Conservation (phyloP, 306 rosid genomes). For the Acacia melanoxylon region DNA sequence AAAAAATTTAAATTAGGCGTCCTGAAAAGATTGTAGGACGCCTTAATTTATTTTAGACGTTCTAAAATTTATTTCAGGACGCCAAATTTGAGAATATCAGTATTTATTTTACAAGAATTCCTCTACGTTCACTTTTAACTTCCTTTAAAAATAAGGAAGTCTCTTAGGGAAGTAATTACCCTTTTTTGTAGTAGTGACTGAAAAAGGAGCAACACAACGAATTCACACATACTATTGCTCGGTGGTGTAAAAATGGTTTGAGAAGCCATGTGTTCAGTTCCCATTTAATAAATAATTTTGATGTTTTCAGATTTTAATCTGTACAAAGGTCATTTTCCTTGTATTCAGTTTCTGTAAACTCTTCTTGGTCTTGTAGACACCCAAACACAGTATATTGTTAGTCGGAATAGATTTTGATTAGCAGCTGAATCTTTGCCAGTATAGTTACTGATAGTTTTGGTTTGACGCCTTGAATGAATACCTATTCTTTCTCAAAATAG, state of each 20-base stretch:
- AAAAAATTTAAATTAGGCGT: too few relatives aligned
- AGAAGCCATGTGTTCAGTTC: slow-evolving; percentile 18
- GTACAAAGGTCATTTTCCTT: not conserved
- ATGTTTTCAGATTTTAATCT: slow-evolving; percentile 1
- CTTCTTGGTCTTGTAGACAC: not conserved
- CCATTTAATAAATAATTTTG: slow-evolving; percentile 1
- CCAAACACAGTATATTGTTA: too few relatives aligned
- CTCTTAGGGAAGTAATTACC: too few relatives aligned
- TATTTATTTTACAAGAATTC: too few relatives aligned
- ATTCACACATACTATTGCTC: not conserved
- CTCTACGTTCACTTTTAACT: too few relatives aligned
- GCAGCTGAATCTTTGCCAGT: not conserved
- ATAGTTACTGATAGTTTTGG: not conserved
- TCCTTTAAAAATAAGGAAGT: too few relatives aligned
- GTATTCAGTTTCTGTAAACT: not conserved
- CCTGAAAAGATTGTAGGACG: too few relatives aligned
- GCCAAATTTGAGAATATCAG: too few relatives aligned
- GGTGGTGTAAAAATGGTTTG: slow-evolving; percentile 20
- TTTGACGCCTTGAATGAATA: not conserved
- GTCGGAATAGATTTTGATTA: not conserved
- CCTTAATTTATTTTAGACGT: too few relatives aligned
- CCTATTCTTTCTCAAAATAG: not conserved
- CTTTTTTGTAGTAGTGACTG: too few relatives aligned
- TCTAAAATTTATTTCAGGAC: too few relatives aligned
- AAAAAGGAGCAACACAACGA: not conserved